Conservation (phyloP, 1,284 basidiomycete species). For the Polyporus tsugae region DNA sequence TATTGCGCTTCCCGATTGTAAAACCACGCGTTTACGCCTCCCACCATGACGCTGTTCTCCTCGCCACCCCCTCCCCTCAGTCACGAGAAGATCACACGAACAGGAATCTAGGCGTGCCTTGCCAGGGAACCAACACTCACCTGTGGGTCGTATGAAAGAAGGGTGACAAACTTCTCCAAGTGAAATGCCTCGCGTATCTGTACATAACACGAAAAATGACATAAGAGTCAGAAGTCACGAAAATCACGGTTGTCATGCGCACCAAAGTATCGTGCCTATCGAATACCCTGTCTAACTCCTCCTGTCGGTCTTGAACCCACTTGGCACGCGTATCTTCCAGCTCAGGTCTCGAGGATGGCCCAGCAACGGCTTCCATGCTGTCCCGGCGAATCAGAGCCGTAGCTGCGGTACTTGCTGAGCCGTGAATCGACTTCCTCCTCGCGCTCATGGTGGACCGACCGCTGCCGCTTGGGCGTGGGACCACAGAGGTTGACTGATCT, state of each 20-base stretch:
- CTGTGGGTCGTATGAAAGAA: slow-evolving; percentile 79
- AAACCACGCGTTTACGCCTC: no score
- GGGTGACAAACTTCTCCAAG: slow-evolving; percentile 78
- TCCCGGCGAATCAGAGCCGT: background rate
- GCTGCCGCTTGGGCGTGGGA: slow-evolving; percentile 33
- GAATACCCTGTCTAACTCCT: slow-evolving; percentile 63
- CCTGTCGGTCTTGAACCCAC: slow-evolving; percentile 65
- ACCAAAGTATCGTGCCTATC: slow-evolving; percentile 81
- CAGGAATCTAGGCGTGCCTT: background rate
- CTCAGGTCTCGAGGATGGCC: background rate
- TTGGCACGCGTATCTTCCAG: slow-evolving; percentile 47
- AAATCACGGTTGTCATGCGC: slow-evolving; percentile 42
- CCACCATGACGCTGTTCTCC: background rate
- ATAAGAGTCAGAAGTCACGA: background rate
- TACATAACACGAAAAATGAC: background rate
- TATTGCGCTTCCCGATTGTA: no score
- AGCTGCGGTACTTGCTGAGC: background rate
- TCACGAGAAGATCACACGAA: background rate
- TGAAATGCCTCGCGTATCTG: slow-evolving; percentile 89
- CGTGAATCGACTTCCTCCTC: slow-evolving; percentile 24
- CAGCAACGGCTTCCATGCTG: background rate
- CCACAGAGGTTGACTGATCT: slow-evolving; percentile 52
- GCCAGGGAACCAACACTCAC: slow-evolving; percentile 45
- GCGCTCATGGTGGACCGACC: slow-evolving; percentile 32
- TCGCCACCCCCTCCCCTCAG: background rate